Conservation (phyloP, 331 rosid species). For the Spiraea crenata region DNA sequence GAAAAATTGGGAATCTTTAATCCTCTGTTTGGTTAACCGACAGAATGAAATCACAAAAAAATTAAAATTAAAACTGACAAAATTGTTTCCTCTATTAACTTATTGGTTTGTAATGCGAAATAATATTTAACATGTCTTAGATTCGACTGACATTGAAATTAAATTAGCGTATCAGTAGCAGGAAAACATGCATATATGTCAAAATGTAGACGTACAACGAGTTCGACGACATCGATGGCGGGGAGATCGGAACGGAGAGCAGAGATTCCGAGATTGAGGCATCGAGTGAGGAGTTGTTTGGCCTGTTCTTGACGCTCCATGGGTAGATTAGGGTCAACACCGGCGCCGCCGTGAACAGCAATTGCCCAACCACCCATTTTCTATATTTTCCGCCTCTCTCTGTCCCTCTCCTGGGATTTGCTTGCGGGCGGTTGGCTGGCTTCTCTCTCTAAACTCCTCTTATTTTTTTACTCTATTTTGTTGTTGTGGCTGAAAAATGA, state of each 20-base stretch:
- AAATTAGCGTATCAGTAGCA: background rate
- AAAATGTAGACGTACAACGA: conserved; percentile 51
- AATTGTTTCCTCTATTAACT: background rate
- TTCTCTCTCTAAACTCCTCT: background rate
- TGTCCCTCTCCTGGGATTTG: background rate
- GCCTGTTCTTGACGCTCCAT: conserved; percentile 72
- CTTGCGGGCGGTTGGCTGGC: background rate
- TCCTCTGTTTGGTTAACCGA: background rate
- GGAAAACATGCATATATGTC: background rate
- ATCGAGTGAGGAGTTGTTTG: conserved; percentile 71
- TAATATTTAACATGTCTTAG: too few species aligned
- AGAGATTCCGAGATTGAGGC: conserved; percentile 79
- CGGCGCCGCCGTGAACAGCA: conserved; percentile 97
- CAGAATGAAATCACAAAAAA: background rate
- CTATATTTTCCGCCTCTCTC: background rate
- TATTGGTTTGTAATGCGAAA: too few species aligned
- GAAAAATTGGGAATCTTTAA: background rate
- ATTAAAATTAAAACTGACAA: background rate
- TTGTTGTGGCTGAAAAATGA: background rate
- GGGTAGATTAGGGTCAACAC: conserved; percentile 95
- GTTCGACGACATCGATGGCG: conserved; percentile 92
- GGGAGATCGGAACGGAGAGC: conserved; percentile 66
- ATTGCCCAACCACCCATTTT: conserved; percentile 83
- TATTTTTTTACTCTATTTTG: background rate
- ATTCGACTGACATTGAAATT: too few species aligned